Percentiles rank a stretch among this genome's conserved stretches.
These are phyloP conservation scores for Neurospora sublineolata DNA, from an alignment of 495 filamentous ascomycete species.

Conservation along the genomic window DNA sequence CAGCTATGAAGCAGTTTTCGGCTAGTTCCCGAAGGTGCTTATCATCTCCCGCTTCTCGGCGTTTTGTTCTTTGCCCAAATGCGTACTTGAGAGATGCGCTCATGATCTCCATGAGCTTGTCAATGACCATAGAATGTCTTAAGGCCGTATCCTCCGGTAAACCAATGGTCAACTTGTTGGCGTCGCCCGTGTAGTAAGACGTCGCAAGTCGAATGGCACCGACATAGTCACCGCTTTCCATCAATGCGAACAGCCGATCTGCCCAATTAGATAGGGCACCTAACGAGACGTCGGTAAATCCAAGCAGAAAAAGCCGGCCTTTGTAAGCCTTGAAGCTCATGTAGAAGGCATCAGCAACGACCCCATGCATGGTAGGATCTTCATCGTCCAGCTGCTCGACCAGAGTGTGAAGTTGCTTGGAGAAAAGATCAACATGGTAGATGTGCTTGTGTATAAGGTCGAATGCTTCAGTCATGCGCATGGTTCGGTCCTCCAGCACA, in stretches of 20 bases:
- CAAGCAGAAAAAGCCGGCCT: slow-evolving; percentile 81
- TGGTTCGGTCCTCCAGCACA: slow-evolving; percentile 78
- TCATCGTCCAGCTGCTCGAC: slow-evolving; percentile 85
- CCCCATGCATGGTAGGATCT: slow-evolving; percentile 82
- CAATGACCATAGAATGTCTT: slow-evolving; percentile 72
- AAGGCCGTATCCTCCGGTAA: slow-evolving; percentile 71
- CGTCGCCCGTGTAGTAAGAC: slow-evolving; percentile 76
- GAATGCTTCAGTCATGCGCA: slow-evolving; percentile 86
- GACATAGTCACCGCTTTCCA: slow-evolving; percentile 92
- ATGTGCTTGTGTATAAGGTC: slow-evolving; percentile 88
- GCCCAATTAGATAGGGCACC: slow-evolving; percentile 95
- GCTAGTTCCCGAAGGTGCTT: slow-evolving; percentile 66
- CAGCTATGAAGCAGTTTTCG: slow-evolving; percentile 70
- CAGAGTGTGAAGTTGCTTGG: slow-evolving; percentile 66
- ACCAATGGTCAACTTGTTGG: slow-evolving; percentile 85
- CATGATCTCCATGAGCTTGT: slow-evolving; percentile 89
- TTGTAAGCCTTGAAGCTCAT: slow-evolving; percentile 97
- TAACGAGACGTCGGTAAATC: slow-evolving; percentile 79
- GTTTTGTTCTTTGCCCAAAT: slow-evolving; percentile 51
- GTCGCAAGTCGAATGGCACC: slow-evolving; percentile 83
- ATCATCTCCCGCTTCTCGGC: slow-evolving; percentile 41
- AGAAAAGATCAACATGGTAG: slow-evolving; percentile 79
- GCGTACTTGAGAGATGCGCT: slow-evolving; percentile 84
- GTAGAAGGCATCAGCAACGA: slow-evolving; percentile 93
- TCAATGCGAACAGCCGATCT: slow-evolving; percentile 86